phyloP scores from a whole-genome alignment of 306 rosid species.

The Vicia faba region DNA sequence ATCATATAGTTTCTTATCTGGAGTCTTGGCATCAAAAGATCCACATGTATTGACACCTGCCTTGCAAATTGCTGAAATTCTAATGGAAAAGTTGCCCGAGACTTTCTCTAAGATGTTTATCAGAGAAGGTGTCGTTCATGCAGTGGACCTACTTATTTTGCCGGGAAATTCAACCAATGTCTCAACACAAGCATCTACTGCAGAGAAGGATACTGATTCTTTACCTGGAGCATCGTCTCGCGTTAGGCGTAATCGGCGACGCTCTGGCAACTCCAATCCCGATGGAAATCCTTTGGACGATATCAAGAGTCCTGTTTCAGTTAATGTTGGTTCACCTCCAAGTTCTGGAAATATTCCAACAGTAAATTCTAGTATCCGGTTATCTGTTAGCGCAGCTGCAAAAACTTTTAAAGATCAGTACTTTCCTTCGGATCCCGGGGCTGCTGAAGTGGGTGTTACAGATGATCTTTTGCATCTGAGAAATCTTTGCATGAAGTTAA shows the following conservation, averaged over 20 bases:
- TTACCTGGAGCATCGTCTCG: slow-evolving; percentile 74
- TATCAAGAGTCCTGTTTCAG: slow-evolving; percentile 58
- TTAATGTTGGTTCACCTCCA: slow-evolving; percentile 77
- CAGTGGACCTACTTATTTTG: slow-evolving; percentile 90
- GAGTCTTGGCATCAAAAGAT: slow-evolving; percentile 98
- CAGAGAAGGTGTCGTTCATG: slow-evolving; percentile 98
- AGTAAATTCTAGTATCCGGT: slow-evolving; percentile 66
- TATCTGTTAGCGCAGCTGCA: slow-evolving; percentile 79
- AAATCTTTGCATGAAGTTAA: slow-evolving; percentile 78
- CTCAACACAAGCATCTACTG: slow-evolving; percentile 60
- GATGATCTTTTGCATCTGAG: slow-evolving; percentile 84
- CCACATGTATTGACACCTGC: slow-evolving; percentile 90
- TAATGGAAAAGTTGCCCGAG: slow-evolving; percentile 93
- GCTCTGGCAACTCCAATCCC: slow-evolving; percentile 63
- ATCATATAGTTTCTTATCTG: slow-evolving; percentile 80
- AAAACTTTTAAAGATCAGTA: slow-evolving; percentile 82
- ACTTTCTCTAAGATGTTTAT: slow-evolving; percentile 88
- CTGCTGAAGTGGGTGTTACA: slow-evolving; percentile 81
- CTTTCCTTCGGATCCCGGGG: slow-evolving; percentile 83
- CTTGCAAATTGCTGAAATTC: slow-evolving; percentile 94
- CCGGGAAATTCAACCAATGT: slow-evolving; percentile 56
- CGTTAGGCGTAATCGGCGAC: slow-evolving; percentile 85
- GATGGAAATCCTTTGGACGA: slow-evolving; percentile 81
- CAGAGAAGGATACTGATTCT: slow-evolving; percentile 76
- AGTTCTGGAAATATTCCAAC: slow-evolving; percentile 74